phyloP scores from a whole-genome alignment of 1,284 basidiomycete species.

The Microbotryum lychnidis-dioicae region DNA sequence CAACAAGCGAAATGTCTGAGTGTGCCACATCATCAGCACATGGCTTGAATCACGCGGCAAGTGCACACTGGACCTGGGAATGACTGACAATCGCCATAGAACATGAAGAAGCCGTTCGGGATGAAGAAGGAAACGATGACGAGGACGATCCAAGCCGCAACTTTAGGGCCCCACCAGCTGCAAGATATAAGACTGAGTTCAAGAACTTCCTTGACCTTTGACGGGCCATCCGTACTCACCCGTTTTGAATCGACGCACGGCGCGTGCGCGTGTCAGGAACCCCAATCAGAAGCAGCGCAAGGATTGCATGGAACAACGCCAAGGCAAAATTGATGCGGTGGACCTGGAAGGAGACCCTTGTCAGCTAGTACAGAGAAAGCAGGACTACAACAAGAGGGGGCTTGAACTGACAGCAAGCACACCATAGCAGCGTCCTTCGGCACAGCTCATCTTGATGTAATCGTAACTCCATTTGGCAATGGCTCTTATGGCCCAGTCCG shows the following conservation, averaged over 20 bases:
- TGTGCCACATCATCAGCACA: neutral
- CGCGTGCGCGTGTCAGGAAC: constrained; percentile 83
- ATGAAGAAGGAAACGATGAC: constrained; percentile 79
- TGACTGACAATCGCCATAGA: constrained; percentile 85
- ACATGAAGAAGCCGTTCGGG: constrained; percentile 88
- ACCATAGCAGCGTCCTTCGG: constrained; percentile 87
- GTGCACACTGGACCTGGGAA: neutral
- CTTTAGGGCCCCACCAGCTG: constrained; percentile 98
- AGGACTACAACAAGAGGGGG: neutral
- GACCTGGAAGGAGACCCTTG: constrained; percentile 49
- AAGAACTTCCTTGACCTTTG: constrained; percentile 7
- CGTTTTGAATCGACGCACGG: constrained; percentile 91
- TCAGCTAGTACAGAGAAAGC: neutral
- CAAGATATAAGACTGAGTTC: neutral
- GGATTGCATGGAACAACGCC: constrained; percentile 75
- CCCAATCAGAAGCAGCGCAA: constrained; percentile 71
- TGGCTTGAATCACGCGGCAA: neutral
- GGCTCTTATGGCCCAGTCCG: constrained; percentile 73
- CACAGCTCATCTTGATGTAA: constrained; percentile 97
- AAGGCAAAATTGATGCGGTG: constrained; percentile 96
- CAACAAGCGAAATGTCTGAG: constrained; percentile 55
- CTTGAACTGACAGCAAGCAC: constrained; percentile 70
- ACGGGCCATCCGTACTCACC: constrained; percentile 48
- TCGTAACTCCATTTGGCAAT: constrained; percentile 91
- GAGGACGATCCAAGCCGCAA: constrained; percentile 72